Evolutionary conservation across 495 filamentous ascomycete genomes (phyloP), one percentile per base, ranked within the genome.

Genomic region (Neohortaea acidophila): DNA sequence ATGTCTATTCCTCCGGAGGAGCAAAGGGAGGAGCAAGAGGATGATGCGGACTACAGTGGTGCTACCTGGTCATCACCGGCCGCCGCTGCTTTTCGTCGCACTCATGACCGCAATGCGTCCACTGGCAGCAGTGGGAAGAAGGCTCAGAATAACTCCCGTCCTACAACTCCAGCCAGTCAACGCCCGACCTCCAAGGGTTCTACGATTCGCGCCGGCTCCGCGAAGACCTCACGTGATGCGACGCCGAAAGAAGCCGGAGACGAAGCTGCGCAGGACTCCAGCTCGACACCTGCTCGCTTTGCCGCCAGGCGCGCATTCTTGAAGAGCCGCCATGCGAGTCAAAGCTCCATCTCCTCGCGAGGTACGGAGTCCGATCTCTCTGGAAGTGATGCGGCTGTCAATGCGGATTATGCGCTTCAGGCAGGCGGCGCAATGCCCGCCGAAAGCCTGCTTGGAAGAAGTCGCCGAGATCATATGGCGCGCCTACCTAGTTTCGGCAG

Each of bases 401-500:
- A 79, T n/a, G 79, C 76, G 13, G 84, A 94, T 54, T 91, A 77
- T 61, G 82, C 84, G 14, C 68, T 87, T 26, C 83, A 86, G 52
- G 79, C 82, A 3, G 84, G 82, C 22, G 84, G 84, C 9, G 79
- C 83, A 10, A 65, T 67, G 4, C 77, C 84, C 9, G 59, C 65
- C 7, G 58, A 59, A 24, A 72, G 65, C n/a, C 63, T 67, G 33
- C 65, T 23, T 3, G 4, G 7, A 21, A 39, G 31, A 17, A 65
- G 66, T 28, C 62, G 54, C 47, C 53, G 62, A 26, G 41, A 49
- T 22, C 43, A 39, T 1, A 61, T 92, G 33, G 78, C 81, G 14
- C 66, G 89, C 33, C 75, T 85, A 9, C 77, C 85, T 23, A 94
- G 86, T 53, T 69, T 96, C 37, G 89, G 89, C 9, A 94, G 86